phyloP scores from a whole-genome alignment of 371 early-diverging fungal species.

The Funneliformis caledonium region DNA sequence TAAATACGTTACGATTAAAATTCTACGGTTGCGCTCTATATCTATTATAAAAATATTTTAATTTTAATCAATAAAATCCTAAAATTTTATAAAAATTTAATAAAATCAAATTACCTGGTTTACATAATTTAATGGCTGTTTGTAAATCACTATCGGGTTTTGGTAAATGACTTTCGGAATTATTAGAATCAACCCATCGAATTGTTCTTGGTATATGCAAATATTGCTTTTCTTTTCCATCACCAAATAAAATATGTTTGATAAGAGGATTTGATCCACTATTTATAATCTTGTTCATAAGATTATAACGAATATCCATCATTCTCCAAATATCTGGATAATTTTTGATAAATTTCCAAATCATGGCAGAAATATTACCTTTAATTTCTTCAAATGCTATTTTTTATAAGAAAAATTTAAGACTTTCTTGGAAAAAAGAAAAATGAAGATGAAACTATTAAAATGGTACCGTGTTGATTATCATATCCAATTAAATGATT shows the following conservation, averaged over 20 bases:
- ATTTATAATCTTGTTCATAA: not conserved
- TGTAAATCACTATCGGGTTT: no score
- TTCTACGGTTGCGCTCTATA: no score
- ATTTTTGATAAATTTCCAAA: not conserved
- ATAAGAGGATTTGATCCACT: not conserved
- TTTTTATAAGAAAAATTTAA: not conserved
- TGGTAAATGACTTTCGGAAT: not conserved
- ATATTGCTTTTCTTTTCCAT: not conserved
- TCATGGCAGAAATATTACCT: not conserved
- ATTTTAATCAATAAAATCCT: not conserved
- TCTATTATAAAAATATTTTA: no score
- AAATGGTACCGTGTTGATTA: not conserved
- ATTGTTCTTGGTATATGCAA: not conserved
- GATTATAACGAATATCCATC: not conserved
- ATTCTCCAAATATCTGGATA: not conserved
- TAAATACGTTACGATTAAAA: no score
- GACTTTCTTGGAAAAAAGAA: no score
- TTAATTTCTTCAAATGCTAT: not conserved
- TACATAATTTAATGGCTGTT: no score
- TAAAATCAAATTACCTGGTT: no score
- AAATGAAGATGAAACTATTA: no score
- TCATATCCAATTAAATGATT: not conserved
- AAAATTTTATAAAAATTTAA: not conserved
- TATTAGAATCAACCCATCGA: not conserved
- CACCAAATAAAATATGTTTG: conserved; percentile 1